Evolutionary conservation across 495 filamentous ascomycete genomes (phyloP), one percentile per base, ranked within the genome.

Genomic region (Usnea hakonensis): DNA sequence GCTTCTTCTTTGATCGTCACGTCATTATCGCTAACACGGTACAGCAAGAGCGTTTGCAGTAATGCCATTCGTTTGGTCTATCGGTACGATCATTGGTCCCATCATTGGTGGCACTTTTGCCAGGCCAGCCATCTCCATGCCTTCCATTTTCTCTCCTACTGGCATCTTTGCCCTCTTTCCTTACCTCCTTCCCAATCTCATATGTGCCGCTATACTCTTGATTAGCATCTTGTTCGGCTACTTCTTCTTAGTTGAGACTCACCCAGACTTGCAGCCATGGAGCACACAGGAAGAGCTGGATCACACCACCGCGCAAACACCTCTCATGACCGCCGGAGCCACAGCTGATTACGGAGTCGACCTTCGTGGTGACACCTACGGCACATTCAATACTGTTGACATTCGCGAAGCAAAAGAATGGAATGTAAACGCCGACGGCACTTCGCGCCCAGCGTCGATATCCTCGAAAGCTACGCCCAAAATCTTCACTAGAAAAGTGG

Each of bases 61-160:
- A 36, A 87, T 93, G 89, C 90, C 90, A 16, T 93, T 93, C 71
- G 87, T 92, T 36, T 95, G 90, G 90, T 87, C 83, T 33, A 85
- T 95, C 62, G 90, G 89, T 38, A 91, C 89, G 23, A 92, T 92
- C 60, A 81, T 92, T 61, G 90, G 90, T 8, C 90, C 90, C 69
- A 84, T 86, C 41, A 88, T 93, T 68, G 90, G 90, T 61, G 90
- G 90, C 32, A 83, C 85, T 37, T 87, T 92, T 67, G 87, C 88
- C 59, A 83, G 87, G 58, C 90, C 90, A 44, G 78, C 85, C 59
- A 79, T 87, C 56, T 81, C 81, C 35, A 90, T 85, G 69, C 89
- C 90, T 36, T 71, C 79, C 57, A 9, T 83, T 2, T 88, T 91
- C 69, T 81, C 87, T 61, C 67, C 74, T 16, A 74, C 79, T 65